Conservation (phyloP, 2,329 filamentous ascomycete species). For the Alternaria brassicicola region DNA sequence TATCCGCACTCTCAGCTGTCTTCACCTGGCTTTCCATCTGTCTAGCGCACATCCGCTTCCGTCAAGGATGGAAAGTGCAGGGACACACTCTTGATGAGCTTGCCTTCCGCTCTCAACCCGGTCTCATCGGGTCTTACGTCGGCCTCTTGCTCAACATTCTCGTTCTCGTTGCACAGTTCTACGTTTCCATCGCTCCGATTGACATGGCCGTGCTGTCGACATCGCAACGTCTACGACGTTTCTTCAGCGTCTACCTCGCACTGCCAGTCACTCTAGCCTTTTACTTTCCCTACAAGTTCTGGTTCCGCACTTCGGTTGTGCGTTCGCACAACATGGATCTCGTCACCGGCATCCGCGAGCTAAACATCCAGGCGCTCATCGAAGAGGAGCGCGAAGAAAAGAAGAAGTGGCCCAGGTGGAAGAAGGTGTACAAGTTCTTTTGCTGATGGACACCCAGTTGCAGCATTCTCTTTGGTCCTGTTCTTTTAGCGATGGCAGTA, state of each 20-base stretch:
- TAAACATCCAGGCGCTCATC: conserved; percentile 79
- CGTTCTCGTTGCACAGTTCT: conserved; percentile 84
- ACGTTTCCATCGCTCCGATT: conserved; percentile 81
- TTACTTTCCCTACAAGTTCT: conserved; percentile 78
- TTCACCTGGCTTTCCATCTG: conserved; percentile 78
- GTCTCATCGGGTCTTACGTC: conserved; percentile 78
- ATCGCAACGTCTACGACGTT: conserved; percentile 62
- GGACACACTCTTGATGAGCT: conserved; percentile 74
- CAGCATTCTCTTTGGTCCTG: not conserved
- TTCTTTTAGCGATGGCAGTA: conserved; percentile 20
- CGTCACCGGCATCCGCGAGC: conserved; percentile 80
- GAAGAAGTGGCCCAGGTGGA: conserved; percentile 58
- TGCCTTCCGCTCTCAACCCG: conserved; percentile 80
- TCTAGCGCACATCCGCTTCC: conserved; percentile 66
- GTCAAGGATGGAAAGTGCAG: conserved; percentile 64
- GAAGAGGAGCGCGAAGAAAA: conserved; percentile 80
- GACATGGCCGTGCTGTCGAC: conserved; percentile 57
- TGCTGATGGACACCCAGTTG: conserved; percentile 40
- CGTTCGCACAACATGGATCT: conserved; percentile 79
- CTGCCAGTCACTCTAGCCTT: conserved; percentile 71
- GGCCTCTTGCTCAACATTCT: conserved; percentile 77
- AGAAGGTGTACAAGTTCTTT: conserved; percentile 57
- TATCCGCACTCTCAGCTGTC: conserved; percentile 74
- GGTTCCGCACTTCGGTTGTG: conserved; percentile 71
- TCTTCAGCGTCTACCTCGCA: conserved; percentile 76